Percentiles rank a stretch among this genome's conserved stretches.
Evolutionary conservation across 2,329 filamentous ascomycete species (phyloP).

Genomic region (Fusarium marasasianum): DNA sequence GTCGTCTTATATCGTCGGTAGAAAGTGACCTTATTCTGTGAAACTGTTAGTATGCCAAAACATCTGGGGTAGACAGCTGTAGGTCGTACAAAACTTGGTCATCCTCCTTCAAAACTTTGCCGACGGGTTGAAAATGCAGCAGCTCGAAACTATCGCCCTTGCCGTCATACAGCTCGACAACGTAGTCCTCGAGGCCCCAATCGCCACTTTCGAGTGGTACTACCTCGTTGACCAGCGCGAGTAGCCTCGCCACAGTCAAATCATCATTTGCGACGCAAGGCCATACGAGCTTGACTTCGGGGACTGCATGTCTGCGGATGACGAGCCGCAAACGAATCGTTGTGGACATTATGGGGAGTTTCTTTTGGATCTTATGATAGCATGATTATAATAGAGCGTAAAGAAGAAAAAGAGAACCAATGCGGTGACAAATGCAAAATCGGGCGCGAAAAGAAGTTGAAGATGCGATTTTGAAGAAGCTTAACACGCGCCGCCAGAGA

Average conservation of each 20-base stretch:
- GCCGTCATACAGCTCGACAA: conserved; percentile 73
- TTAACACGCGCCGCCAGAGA: conserved; percentile 24
- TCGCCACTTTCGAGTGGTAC: conserved; percentile 82
- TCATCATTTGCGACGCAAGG: conserved; percentile 65
- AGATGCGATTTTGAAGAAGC: conserved; percentile 26
- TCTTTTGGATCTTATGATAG: conserved; percentile 4
- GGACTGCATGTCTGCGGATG: conserved; percentile 77
- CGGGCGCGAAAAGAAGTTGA: conserved; percentile 7
- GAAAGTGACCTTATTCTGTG: conserved; percentile 80
- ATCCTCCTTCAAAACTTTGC: conserved; percentile 78
- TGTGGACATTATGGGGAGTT: conserved; percentile 41
- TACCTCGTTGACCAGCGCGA: conserved; percentile 81
- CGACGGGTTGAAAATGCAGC: conserved; percentile 81
- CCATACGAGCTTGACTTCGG: conserved; percentile 78
- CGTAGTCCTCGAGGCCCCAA: conserved; percentile 92
- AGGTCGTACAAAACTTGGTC: conserved; percentile 79
- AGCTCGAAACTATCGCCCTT: conserved; percentile 79
- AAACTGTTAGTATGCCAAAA: conserved; percentile 9
- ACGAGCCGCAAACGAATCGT: conserved; percentile 76
- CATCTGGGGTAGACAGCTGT: not conserved
- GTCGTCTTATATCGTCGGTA: conserved; percentile 76
- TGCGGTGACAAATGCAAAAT: not conserved
- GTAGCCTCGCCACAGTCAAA: conserved; percentile 77
- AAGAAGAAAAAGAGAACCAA: not conserved
- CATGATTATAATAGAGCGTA: conserved; percentile 17